phyloP scores from a whole-genome alignment of 345 rosid species.

The Psidium friedrichsthalianum region DNA sequence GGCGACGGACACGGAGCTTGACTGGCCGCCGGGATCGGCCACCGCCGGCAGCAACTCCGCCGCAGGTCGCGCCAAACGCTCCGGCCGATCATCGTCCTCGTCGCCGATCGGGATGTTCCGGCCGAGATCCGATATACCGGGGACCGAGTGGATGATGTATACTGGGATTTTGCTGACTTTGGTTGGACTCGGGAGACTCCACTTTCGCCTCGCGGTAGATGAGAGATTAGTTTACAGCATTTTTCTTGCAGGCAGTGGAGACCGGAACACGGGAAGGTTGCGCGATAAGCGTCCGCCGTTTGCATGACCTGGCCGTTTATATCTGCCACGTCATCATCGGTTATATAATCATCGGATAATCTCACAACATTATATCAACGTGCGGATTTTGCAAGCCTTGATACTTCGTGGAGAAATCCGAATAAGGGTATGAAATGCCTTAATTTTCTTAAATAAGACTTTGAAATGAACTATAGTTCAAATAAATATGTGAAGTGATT shows the following conservation, averaged over 20 bases:
- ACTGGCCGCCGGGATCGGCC: slow-evolving; percentile 1
- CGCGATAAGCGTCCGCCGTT: not conserved
- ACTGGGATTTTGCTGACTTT: not conserved
- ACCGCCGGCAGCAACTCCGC: slow-evolving; percentile 2
- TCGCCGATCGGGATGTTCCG: not conserved
- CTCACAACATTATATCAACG: not conserved
- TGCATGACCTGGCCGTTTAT: not conserved
- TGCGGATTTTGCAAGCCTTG: too few relatives aligned
- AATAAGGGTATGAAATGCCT: too few relatives aligned
- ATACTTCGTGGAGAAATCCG: too few relatives aligned
- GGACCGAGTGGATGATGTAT: not conserved
- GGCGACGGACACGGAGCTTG: not conserved
- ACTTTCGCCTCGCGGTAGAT: not conserved
- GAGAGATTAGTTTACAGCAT: not conserved
- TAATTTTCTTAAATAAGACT: too few relatives aligned
- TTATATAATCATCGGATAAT: not conserved
- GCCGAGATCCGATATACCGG: not conserved
- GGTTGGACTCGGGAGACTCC: too few relatives aligned
- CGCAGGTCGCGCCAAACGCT: slow-evolving; percentile 14
- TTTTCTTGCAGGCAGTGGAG: not conserved
- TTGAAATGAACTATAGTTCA: too few relatives aligned
- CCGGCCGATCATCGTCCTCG: slow-evolving; percentile 16
- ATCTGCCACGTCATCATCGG: not conserved
- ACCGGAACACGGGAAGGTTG: not conserved
- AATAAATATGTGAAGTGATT: too few relatives aligned